Evolutionary conservation across 2,329 filamentous ascomycete species (phyloP).

Genomic region (Fusarium temperatum): DNA sequence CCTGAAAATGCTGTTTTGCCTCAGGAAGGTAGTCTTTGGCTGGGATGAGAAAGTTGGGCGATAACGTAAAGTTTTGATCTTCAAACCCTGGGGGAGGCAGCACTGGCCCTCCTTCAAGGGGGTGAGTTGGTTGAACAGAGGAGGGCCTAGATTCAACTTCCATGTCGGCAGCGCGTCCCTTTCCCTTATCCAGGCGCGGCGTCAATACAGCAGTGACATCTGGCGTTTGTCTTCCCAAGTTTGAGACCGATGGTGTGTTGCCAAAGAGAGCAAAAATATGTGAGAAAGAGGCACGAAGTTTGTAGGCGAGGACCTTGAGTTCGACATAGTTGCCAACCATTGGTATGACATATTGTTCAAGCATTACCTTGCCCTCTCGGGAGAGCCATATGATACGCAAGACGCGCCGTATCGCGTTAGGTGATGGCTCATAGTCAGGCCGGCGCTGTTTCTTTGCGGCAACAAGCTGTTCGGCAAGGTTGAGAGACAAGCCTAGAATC

Average conservation of each 20-base stretch:
- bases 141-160: constrained; percentile 53
- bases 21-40: constrained; percentile 82
- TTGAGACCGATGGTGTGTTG: constrained; percentile 82
- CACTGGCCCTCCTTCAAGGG: constrained; percentile 68
- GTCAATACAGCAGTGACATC: constrained; percentile 53
- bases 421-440: constrained; percentile 80
- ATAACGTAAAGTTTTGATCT: constrained; percentile 48
- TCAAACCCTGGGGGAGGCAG: constrained; percentile 65
- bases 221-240: constrained; percentile 63
- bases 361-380: constrained; percentile 85
- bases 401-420: constrained; percentile 83
- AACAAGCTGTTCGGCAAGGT: constrained; percentile 84
- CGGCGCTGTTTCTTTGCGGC: constrained; percentile 84
- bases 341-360: constrained; percentile 88
- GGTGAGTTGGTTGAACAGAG: constrained; percentile 59
- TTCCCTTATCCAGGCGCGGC: constrained; percentile 56
- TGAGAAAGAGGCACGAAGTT: constrained; percentile 92
- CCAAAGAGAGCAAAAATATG: constrained; percentile 98
- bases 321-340: constrained; percentile 82
- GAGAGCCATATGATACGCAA: constrained; percentile 94
- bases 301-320: constrained; percentile 88
- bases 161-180: constrained; percentile 57
- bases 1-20: constrained; percentile 82
- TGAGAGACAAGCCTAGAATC: constrained; percentile 87
- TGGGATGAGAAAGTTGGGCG: constrained; percentile 81